phyloP scores from a whole-genome alignment of 2,329 filamentous ascomycete species.

The Mycosphaerella arachidis region DNA sequence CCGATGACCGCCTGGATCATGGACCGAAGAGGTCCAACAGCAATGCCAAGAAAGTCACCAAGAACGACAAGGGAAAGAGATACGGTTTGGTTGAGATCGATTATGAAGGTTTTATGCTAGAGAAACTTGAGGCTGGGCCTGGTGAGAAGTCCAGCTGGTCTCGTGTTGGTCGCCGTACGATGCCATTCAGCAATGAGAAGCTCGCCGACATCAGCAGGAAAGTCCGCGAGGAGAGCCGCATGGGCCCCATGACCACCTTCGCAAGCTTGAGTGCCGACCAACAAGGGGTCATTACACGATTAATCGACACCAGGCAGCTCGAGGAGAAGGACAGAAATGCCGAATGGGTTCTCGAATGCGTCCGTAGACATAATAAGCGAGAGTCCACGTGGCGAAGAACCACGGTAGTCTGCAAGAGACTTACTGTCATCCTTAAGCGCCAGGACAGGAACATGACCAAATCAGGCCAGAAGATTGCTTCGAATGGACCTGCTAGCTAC shows the following conservation, averaged over 20 bases:
- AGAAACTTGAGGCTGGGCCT: neutral
- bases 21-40: neutral
- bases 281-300: conserved; percentile 6
- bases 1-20: neutral
- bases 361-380: neutral
- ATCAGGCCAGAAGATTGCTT: neutral
- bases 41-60: neutral
- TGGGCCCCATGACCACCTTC: conserved; percentile 5
- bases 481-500: neutral
- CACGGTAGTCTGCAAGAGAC: neutral
- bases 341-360: conserved; percentile 7
- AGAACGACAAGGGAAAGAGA: neutral
- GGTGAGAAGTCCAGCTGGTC: conserved; percentile 6
- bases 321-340: conserved; percentile 6
- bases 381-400: conserved; percentile 1
- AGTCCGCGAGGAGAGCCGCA: neutral
- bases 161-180: neutral
- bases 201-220: conserved; percentile 5
- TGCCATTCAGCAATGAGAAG: conserved; percentile 2
- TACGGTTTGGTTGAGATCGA: neutral
- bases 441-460: conserved; percentile 4
- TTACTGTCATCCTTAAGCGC: conserved; percentile 4
- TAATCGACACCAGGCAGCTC: neutral
- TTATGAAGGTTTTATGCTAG: conserved; percentile 5
- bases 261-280: neutral